These are phyloP conservation scores for Oryza punctata DNA, from an alignment of 176 grass and related monocot genomes.

Conservation along the genomic window DNA sequence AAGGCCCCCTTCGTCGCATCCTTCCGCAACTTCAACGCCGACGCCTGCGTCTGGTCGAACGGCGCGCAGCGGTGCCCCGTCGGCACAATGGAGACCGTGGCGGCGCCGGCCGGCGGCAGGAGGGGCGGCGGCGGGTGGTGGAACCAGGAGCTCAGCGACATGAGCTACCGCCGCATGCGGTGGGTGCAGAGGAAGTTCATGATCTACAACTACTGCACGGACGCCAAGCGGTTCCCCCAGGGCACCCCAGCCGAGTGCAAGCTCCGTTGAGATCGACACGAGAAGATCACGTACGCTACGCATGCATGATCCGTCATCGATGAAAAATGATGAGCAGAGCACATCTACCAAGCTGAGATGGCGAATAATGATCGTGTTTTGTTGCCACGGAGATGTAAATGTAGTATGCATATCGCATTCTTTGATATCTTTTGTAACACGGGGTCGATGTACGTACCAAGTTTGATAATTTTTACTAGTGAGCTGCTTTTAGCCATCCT, in stretches of 20 bases:
- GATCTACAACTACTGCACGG: conserved; percentile 85
- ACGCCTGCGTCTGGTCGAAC: conserved; percentile 32
- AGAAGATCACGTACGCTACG: too few relatives aligned
- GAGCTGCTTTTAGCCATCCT: not conserved
- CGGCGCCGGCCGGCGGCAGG: not conserved
- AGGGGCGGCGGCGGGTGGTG: conserved; percentile 47
- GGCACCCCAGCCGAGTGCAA: conserved; percentile 73
- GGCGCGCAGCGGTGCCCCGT: conserved; percentile 42
- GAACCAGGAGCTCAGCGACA: conserved; percentile 61
- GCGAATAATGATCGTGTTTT: conserved; percentile 7
- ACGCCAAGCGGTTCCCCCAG: conserved; percentile 65
- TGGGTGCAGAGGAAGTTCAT: conserved; percentile 80
- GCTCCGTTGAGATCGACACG: conserved; percentile 32
- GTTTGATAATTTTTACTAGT: not conserved
- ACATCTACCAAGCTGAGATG: not conserved
- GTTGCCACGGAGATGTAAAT: conserved; percentile 26
- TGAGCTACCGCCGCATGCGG: conserved; percentile 48
- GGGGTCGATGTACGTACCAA: not conserved
- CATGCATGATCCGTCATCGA: not conserved
- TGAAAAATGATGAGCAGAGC: too few relatives aligned
- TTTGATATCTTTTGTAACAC: conserved; percentile 46
- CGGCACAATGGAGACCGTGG: conserved; percentile 10
- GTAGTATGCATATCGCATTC: conserved; percentile 41
- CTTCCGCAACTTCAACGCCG: conserved; percentile 55
- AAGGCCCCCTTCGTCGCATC: conserved; percentile 67